phyloP scores from a whole-genome alignment of 257 asterid genomes.

The Solanum gracilifrons region DNA sequence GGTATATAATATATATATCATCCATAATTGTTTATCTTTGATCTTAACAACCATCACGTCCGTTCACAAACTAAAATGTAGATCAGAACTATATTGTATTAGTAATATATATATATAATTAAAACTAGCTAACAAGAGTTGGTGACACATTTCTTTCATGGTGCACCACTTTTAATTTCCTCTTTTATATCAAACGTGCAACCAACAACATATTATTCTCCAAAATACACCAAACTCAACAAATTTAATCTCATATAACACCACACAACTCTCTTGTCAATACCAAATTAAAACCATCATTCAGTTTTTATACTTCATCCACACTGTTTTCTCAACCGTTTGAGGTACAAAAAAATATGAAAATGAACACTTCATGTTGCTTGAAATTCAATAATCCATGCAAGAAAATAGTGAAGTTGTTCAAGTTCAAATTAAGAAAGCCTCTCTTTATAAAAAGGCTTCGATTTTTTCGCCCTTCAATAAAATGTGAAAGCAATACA shows the following conservation, averaged over 20 bases:
- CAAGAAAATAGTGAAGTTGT: constrained; percentile 37
- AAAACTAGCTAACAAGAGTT: background rate
- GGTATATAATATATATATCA: background rate
- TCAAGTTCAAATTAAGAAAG: constrained; percentile 32
- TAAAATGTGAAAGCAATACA: background rate
- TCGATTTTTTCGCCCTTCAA: constrained; percentile 4
- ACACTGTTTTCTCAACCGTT: background rate
- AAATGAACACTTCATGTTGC: constrained; percentile 13
- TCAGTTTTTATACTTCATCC: constrained; percentile 8
- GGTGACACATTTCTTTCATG: background rate
- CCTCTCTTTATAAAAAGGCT: constrained; percentile 38
- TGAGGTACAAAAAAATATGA: constrained; percentile 6
- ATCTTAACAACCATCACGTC: background rate
- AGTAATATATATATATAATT: background rate
- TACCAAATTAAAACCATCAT: constrained; percentile 3
- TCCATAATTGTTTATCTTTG: background rate
- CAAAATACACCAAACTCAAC: background rate
- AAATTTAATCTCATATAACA: background rate
- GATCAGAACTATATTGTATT: background rate
- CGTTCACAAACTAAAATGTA: background rate
- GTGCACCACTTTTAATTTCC: constrained; percentile 21
- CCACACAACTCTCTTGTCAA: background rate
- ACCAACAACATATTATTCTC: constrained; percentile 15
- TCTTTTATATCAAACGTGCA: constrained; percentile 30
- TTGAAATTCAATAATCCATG: constrained; percentile 41